A percentile compares a stretch with the other conserved stretches of the same genome.
phyloP scores from a whole-genome alignment of 2,329 filamentous ascomycete genomes.

The Ceratocystis cacaofunesta region DNA sequence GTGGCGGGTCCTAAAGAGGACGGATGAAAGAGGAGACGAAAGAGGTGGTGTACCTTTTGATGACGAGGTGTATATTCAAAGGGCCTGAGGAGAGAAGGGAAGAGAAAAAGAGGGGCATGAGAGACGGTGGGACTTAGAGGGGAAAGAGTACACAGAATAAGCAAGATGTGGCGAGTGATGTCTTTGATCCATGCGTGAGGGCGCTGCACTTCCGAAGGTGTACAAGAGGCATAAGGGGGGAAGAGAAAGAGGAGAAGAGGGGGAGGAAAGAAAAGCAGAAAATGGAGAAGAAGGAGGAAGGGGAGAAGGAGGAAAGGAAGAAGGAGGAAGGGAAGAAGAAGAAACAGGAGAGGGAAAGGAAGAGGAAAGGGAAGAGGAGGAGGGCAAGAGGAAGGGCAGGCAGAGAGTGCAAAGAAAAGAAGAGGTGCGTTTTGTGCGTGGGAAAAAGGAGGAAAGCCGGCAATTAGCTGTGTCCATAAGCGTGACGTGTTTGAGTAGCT shows the following conservation, averaged over 20 bases:
- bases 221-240: not conserved
- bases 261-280: not conserved
- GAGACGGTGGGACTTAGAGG: not conserved
- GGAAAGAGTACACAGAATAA: not conserved
- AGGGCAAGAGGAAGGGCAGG: no score
- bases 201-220: constrained; percentile 1
- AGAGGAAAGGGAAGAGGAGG: no score
- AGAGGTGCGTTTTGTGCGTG: not conserved
- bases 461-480: not conserved
- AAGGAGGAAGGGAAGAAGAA: no score
- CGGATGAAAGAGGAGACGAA: not conserved
- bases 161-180: constrained; percentile 13
- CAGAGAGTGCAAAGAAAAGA: not conserved
- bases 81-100: not conserved
- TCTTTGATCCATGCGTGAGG: constrained; percentile 7
- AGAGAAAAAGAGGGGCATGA: not conserved
- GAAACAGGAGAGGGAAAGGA: no score
- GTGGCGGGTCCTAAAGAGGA: not conserved
- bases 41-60: not conserved
- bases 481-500: no score
- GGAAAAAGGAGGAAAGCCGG: not conserved
- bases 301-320: not conserved
- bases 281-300: not conserved
- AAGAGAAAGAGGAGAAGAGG: not conserved
- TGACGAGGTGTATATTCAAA: not conserved